These are phyloP conservation scores for Acrodontium crateriforme DNA, from an alignment of 2,329 filamentous ascomycete genomes.

Conservation along the genomic window DNA sequence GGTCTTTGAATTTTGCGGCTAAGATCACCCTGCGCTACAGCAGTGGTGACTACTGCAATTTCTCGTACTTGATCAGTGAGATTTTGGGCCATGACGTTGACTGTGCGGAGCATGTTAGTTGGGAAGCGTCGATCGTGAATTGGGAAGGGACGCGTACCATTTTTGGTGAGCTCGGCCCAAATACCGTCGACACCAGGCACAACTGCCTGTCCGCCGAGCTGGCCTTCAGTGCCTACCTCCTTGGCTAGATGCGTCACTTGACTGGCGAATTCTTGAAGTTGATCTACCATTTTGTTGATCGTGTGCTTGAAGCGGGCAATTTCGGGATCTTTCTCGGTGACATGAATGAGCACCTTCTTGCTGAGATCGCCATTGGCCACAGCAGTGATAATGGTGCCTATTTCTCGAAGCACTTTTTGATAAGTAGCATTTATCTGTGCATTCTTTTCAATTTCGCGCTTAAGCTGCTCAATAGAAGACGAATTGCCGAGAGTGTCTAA, in stretches of 20 bases:
- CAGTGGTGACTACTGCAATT: constrained; percentile 92
- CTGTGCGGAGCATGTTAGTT: constrained; percentile 34
- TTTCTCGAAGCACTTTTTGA: constrained; percentile 91
- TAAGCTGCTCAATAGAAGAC: constrained; percentile 78
- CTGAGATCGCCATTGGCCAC: constrained; percentile 90
- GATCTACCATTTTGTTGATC: constrained; percentile 99
- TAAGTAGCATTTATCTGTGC: constrained; percentile 98
- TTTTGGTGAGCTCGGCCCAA: constrained; percentile 82
- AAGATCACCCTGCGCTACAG: constrained; percentile 84
- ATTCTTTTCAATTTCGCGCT: constrained; percentile 90
- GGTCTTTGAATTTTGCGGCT: constrained; percentile 94
- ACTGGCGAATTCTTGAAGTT: constrained; percentile 89
- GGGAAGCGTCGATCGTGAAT: too few species aligned
- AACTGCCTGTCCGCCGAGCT: constrained; percentile 83
- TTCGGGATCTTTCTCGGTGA: constrained; percentile 93
- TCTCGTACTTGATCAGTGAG: constrained; percentile 94
- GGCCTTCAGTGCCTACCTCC: constrained; percentile 91
- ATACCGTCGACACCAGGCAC: constrained; percentile 91
- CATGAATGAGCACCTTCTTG: constrained; percentile 92
- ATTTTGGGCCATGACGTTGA: constrained; percentile 98
- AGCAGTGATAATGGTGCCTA: constrained; percentile 92
- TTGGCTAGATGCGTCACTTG: constrained; percentile 89
- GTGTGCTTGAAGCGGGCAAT: constrained; percentile 96
- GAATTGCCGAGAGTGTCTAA: constrained; percentile 68
- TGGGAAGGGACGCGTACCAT: constrained; percentile 36